Evolutionary conservation across 176 grass and related monocot species (phyloP).

Genomic region (Aegilops umbellulata): DNA sequence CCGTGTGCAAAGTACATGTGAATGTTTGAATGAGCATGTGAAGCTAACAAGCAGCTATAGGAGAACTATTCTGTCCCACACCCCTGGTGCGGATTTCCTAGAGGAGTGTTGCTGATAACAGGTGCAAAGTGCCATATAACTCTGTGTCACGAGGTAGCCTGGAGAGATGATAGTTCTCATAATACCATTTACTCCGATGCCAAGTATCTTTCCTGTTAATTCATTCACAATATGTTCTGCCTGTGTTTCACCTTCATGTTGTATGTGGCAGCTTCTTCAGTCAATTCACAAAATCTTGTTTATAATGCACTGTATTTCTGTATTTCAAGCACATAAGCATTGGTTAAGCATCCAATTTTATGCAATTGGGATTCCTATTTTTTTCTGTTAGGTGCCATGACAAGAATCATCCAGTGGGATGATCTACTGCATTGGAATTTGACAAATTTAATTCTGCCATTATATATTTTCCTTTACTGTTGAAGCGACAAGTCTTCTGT

Average conservation of each 20-base stretch:
- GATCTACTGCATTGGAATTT: neutral
- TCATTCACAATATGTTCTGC: slow-evolving; percentile 4
- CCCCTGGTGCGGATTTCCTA: neutral
- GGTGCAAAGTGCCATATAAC: neutral
- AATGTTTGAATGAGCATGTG: neutral
- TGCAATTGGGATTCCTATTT: neutral
- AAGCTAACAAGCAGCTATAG: neutral
- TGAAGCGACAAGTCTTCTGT: neutral
- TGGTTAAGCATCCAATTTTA: neutral
- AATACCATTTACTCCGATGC: neutral
- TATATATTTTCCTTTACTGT: neutral
- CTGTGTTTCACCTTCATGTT: neutral
- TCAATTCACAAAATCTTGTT: neutral
- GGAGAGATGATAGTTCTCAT: neutral
- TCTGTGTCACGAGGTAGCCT: neutral
- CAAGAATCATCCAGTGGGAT: neutral
- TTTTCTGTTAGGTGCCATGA: neutral
- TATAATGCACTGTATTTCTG: neutral
- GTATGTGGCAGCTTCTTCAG: neutral
- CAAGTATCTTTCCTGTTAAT: slow-evolving; percentile 1
- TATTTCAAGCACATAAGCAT: neutral
- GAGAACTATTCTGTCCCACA: neutral
- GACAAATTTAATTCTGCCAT: neutral
- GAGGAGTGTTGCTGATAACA: neutral
- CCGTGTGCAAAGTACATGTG: neutral